Evolutionary conservation across 371 early-diverging fungal species (phyloP), one percentile per base, ranked within the genome.

Genomic region (Rhizomucor pusillus): DNA sequence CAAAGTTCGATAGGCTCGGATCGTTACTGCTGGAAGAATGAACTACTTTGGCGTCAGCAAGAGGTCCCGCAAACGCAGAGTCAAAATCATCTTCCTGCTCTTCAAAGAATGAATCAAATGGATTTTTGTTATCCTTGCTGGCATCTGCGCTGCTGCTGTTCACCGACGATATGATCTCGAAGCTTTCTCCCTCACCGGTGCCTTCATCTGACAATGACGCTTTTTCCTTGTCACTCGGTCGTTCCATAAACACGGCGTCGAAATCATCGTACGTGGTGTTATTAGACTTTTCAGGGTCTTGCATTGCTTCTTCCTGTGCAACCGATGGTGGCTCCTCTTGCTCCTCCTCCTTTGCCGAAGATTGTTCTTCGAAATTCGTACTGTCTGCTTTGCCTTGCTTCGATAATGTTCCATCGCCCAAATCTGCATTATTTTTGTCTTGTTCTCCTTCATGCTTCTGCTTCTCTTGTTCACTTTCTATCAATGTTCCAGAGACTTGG

Each of bases 31-130:
- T 47, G 22, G 34, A 52, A n/a, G 50, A 62, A 2, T 49, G 37
- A 3, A 63, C 60, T 11, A 65, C 45, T 46, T 67, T 76, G 35
- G 69, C 73, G 43, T 67, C 67, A 13, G 65, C 52, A 20, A 76
- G 37, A 7, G 59, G 59, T 29, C 69, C 71, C 19, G 65, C 67
- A 43, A 66, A 63, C 7, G 63, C 61, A 19, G 57, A 34, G 13
- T 69, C 69, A 45, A 69, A 50, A 13, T 50, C 50, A 47, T 58
- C 62, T 10, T 58, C 52, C 7, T 29, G 29, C 3, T 29, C 29
- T 29, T 29, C 29, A 29, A 29, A 29, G 7, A 29, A 29, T 29
- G 29, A 29, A 29, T 29, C 29, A 29, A 29, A 29, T 29, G 29
- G 29, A 29, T 29, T 29, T 7, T 29, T 29, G 29, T 7, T 29